These are phyloP conservation scores for Cantharellus anzutake DNA, from an alignment of 768 basidiomycete species.

Conservation along the genomic window DNA sequence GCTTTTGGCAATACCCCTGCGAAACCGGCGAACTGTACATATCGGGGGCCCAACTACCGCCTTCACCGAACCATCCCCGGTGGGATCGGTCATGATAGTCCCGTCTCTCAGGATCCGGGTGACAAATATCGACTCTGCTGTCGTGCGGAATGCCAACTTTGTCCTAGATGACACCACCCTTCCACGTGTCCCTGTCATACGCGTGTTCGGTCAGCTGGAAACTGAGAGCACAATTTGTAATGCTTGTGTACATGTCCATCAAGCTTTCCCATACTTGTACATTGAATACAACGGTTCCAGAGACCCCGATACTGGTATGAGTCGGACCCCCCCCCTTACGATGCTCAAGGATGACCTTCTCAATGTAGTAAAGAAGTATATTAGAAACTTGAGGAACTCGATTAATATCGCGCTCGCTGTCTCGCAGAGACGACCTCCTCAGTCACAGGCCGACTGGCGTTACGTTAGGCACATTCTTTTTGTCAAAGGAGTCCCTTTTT, in stretches of 20 bases:
- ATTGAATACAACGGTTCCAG: slow-evolving; percentile 61
- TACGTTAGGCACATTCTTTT: slow-evolving; percentile 50
- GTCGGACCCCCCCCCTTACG: neutral
- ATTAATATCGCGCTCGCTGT: slow-evolving; percentile 76
- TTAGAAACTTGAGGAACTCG: slow-evolving; percentile 45
- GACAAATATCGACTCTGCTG: slow-evolving; percentile 17
- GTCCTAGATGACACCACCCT: slow-evolving; percentile 13
- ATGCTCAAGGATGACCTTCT: neutral
- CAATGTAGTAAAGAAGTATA: slow-evolving; percentile 48
- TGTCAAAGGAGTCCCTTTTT: slow-evolving; percentile 91
- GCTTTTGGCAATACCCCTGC: too few species aligned
- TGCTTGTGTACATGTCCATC: slow-evolving; percentile 79
- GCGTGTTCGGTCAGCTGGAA: slow-evolving; percentile 49
- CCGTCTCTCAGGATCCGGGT: slow-evolving; percentile 19
- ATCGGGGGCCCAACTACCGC: too few species aligned
- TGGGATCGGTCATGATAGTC: neutral
- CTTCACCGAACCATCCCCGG: too few species aligned
- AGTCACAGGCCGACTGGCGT: slow-evolving; percentile 11
- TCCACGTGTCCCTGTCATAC: slow-evolving; percentile 46
- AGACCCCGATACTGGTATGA: slow-evolving; percentile 40
- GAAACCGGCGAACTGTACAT: too few species aligned
- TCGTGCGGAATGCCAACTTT: slow-evolving; percentile 11
- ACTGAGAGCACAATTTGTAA: slow-evolving; percentile 16
- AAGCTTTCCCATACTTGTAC: slow-evolving; percentile 87
- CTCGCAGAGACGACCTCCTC: slow-evolving; percentile 29